phyloP scores from a whole-genome alignment of 108 stramenopile genomes.

The Skeletonema tropicum region DNA sequence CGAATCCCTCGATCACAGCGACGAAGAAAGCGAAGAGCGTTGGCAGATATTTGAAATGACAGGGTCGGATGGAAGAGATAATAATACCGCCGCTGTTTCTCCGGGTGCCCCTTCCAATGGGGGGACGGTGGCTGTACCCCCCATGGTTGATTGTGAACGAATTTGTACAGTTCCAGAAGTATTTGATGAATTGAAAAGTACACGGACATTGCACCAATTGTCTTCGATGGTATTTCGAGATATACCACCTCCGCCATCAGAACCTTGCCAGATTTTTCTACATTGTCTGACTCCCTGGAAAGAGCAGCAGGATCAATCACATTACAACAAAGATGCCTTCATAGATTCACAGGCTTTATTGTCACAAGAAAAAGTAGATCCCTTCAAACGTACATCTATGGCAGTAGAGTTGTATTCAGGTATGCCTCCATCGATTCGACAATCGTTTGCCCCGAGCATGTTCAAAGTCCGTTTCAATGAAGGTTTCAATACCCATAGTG shows the following conservation, averaged over 20 bases:
- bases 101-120: neutral
- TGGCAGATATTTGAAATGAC: slow-evolving; percentile 20
- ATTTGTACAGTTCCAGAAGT: slow-evolving; percentile 51
- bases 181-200: slow-evolving; percentile 23
- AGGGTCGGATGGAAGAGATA: neutral
- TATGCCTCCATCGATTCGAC: slow-evolving; percentile 28
- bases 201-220: neutral
- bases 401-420: slow-evolving; percentile 42
- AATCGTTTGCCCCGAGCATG: slow-evolving; percentile 32
- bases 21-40: neutral
- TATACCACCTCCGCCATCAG: neutral
- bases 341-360: neutral
- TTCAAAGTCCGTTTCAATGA: slow-evolving; percentile 27
- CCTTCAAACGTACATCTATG: slow-evolving; percentile 22
- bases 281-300: slow-evolving; percentile 38
- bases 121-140: neutral
- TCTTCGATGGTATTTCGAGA: slow-evolving; percentile 15
- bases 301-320: neutral
- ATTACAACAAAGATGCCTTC: neutral
- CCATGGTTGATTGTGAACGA: slow-evolving; percentile 37
- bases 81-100: neutral
- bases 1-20: slow-evolving; percentile 2
- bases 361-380: neutral
- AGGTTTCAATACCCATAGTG: neutral
- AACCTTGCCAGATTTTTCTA: slow-evolving; percentile 79